Base-by-base conservation (phyloP, 192 early-diverging fungal species). In the Linnemannia elongata region DNA sequence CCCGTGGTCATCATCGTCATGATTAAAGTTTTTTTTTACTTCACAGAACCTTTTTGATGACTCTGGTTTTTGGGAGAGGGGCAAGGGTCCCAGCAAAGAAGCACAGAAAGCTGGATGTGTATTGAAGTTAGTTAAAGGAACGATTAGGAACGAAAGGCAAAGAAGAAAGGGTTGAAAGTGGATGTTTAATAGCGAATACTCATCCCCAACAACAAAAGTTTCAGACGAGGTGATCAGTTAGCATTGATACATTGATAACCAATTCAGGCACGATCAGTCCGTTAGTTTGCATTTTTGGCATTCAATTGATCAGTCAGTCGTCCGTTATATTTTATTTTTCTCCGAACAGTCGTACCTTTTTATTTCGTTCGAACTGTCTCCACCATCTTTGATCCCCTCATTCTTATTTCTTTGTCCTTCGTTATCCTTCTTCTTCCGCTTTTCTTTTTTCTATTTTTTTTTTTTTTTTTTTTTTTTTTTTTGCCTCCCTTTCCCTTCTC, bases 1-100 rank as follows among this genome's bases (percentile, higher is more conserved):
- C 60, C 60, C 60, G 60, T 66, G 60, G 60, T 66, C 60, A 33
- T 66, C 60, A 66, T 33, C 27, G 60, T 35, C 60, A 66, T 66
- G 27, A 15, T 66, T 66, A 30, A 66, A 66, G 27, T 27, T 66
- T 66, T 66, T 66, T 66, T 66, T 66, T 33, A n/a, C 24, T 33
- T 66, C 24, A 66, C 60, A 0, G 30, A 66, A 66, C 27, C n/a
- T 15, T 15, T 13, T 66, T 33, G 55, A 33, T 66, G 60, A 66
- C 60, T 66, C 60, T 66, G 60, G 60, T 33, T 66, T 63, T 27
- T 4, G 27, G 17, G 30, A 15, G 60, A n/a, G n/a, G n/a, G 60
- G 30, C 60, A 66, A 33, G 60, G 30, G 60, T 66, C n/a, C 60
- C 60, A 66, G 30, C 9, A 66, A 66, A 63, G 30, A 66, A 2